Evolutionary conservation across 495 filamentous ascomycete genomes (phyloP).

Genomic region (Staphylotrichum longicolle): DNA sequence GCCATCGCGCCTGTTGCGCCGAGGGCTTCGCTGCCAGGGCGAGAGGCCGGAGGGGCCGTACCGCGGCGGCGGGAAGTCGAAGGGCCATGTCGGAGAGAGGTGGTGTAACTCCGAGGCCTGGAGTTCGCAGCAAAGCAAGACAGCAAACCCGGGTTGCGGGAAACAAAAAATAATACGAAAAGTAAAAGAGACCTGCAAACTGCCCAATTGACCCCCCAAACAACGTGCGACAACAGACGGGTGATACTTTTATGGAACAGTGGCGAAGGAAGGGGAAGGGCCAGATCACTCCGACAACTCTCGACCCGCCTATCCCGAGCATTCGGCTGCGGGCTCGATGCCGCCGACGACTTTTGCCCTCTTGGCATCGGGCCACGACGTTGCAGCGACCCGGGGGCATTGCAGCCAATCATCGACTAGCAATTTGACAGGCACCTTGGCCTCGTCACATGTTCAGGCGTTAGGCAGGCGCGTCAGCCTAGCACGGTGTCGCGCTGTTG

Average conservation of each 20-base stretch:
- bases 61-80: constrained; percentile 37
- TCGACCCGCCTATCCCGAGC: constrained; percentile 7
- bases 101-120: not conserved
- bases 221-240: not conserved
- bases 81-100: constrained; percentile 45
- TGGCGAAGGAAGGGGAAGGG: constrained; percentile 8
- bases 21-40: constrained; percentile 26
- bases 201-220: not conserved
- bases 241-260: constrained; percentile 4
- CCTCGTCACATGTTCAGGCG: constrained; percentile 21
- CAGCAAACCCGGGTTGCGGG: not conserved
- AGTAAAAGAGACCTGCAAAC: too few species aligned
- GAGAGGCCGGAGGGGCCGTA: constrained; percentile 24
- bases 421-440: constrained; percentile 5
- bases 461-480: constrained; percentile 33
- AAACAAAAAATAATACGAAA: not conserved
- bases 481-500: constrained; percentile 12
- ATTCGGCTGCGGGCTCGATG: constrained; percentile 9
- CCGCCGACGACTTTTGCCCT: constrained; percentile 7
- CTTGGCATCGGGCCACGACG: constrained; percentile 18
- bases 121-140: not conserved
- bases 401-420: constrained; percentile 12
- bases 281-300: constrained; percentile 1
- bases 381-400: constrained; percentile 5
- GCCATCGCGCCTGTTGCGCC: constrained; percentile 43